These are phyloP conservation scores for Ceratocystis harringtonii DNA, from an alignment of 2,329 filamentous ascomycete species.

Conservation along the genomic window DNA sequence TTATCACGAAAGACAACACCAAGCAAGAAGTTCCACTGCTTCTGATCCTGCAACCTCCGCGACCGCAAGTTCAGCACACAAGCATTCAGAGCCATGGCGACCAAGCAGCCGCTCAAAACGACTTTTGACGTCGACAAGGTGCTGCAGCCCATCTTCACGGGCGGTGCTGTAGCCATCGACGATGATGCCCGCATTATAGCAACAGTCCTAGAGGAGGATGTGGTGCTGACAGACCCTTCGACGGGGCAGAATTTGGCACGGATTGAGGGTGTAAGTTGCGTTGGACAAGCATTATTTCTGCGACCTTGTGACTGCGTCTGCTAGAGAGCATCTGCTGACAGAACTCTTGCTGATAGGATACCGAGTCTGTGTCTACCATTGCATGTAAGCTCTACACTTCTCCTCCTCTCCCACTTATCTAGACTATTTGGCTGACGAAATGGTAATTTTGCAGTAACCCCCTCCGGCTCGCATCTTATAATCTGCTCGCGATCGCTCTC, in stretches of 20 bases:
- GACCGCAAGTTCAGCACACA: neutral
- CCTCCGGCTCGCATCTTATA: conserved; percentile 73
- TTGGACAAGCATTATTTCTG: too few species aligned
- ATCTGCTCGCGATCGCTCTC: conserved; percentile 89
- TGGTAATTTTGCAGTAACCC: conserved; percentile 47
- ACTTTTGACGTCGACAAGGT: conserved; percentile 75
- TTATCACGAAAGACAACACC: conserved; percentile 12
- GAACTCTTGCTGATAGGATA: conserved; percentile 40
- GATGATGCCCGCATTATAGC: conserved; percentile 68
- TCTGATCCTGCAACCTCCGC: neutral
- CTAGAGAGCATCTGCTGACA: conserved; percentile 17
- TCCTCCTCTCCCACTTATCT: neutral
- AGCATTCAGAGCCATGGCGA: conserved; percentile 35
- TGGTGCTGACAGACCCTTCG: conserved; percentile 67
- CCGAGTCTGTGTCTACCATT: conserved; percentile 63
- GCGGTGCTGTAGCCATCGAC: conserved; percentile 73
- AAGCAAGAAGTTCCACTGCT: neutral
- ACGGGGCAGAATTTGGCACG: conserved; percentile 69
- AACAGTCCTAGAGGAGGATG: conserved; percentile 84
- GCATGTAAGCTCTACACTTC: conserved; percentile 32
- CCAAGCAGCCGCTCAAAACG: conserved; percentile 55
- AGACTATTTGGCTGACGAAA: neutral
- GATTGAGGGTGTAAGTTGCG: conserved; percentile 60
- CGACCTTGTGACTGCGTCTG: conserved; percentile 1
- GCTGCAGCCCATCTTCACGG: conserved; percentile 86